Evolutionary conservation across 345 rosid species (phyloP).

Genomic region (Populus nigra): DNA sequence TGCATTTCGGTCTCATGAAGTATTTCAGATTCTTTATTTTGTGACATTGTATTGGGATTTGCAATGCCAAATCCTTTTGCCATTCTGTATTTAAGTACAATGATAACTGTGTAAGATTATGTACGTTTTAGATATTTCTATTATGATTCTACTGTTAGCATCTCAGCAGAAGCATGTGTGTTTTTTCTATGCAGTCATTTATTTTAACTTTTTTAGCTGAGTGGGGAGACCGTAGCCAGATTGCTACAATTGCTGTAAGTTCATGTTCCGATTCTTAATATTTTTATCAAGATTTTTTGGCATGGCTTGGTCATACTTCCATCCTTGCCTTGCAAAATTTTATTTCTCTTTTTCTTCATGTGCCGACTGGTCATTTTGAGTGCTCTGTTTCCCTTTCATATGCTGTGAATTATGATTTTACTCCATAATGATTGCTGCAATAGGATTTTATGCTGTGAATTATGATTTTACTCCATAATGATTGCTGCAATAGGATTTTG

Average conservation of each 20-base stretch:
- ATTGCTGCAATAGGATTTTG: neutral
- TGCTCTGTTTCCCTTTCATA: neutral
- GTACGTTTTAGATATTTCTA: neutral
- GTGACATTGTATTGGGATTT: neutral
- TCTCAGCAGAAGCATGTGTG: neutral
- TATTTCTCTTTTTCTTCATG: neutral
- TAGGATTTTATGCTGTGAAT: neutral
- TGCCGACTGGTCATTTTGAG: neutral
- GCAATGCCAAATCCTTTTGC: neutral
- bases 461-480: neutral
- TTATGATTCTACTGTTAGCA: neutral
- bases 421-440: neutral
- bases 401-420: neutral
- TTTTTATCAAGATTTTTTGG: neutral
- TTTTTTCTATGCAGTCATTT: conserved; percentile 61
- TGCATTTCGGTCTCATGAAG: neutral
- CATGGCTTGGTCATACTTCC: neutral
- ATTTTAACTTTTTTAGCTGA: conserved; percentile 92
- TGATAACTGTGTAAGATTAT: neutral
- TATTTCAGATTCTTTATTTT: neutral
- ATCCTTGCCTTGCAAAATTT: neutral
- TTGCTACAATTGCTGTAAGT: conserved; percentile 99
- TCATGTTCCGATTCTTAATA: conserved; percentile 1
- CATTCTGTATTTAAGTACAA: neutral
- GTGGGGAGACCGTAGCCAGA: conserved; percentile 99